Evolutionary conservation across 805 yeast genomes (phyloP).

Genomic region (Saccharomycodes ludwigii): DNA sequence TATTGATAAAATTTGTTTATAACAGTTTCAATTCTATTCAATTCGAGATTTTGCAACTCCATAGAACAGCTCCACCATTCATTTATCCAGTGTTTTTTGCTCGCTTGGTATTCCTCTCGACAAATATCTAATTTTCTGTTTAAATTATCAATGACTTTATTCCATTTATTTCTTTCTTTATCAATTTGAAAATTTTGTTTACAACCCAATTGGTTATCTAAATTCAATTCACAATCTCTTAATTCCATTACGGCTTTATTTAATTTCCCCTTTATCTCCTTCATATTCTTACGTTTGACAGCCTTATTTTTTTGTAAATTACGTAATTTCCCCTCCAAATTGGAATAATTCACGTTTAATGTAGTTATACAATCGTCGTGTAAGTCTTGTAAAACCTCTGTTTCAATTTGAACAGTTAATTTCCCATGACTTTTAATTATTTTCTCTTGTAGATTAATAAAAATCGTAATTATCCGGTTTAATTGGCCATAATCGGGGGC

Average conservation of each 20-base stretch:
- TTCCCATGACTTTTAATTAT: slow-evolving; percentile 1
- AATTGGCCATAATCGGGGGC: slow-evolving; percentile 21
- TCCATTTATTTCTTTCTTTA: slow-evolving; percentile 21
- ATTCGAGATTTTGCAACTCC: slow-evolving; percentile 21
- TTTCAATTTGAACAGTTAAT: slow-evolving; percentile 5
- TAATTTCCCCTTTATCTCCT: slow-evolving; percentile 15
- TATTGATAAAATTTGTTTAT: slow-evolving; percentile 18
- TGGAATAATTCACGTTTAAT: slow-evolving; percentile 17
- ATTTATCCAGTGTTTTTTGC: slow-evolving; percentile 20
- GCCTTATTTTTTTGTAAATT: slow-evolving; percentile 18
- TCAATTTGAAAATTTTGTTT: slow-evolving; percentile 17
- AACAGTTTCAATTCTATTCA: slow-evolving; percentile 17
- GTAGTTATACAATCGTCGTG: slow-evolving; percentile 12
- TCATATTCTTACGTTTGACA: slow-evolving; percentile 18
- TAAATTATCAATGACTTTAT: slow-evolving; percentile 15
- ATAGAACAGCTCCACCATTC: slow-evolving; percentile 20
- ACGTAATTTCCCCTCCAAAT: slow-evolving; percentile 19
- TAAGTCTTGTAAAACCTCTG: slow-evolving; percentile 18
- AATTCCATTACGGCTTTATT: slow-evolving; percentile 15
- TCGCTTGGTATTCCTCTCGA: slow-evolving; percentile 21
- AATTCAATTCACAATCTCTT: slow-evolving; percentile 20
- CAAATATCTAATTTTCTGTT: slow-evolving; percentile 16
- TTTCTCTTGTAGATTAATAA: slow-evolving; percentile 8
- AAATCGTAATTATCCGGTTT: slow-evolving; percentile 5
- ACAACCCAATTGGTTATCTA: slow-evolving; percentile 19